Evolutionary conservation across 495 filamentous ascomycete genomes (phyloP).

Genomic region (Apiosordaria backusii): DNA sequence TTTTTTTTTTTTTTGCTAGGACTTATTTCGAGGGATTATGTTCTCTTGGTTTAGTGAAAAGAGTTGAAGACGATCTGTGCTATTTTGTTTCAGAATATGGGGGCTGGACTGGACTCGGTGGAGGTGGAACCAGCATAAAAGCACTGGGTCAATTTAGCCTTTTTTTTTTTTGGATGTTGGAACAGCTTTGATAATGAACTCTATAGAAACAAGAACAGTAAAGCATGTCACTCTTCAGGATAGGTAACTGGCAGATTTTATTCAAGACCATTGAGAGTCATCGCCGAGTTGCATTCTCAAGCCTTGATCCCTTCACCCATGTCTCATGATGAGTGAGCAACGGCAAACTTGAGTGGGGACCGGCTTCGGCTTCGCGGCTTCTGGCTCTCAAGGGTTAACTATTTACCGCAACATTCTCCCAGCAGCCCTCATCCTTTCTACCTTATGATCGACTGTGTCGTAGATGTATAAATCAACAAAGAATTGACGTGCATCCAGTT

Average conservation of each 20-base stretch:
- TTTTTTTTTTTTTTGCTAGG: no score
- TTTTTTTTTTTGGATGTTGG: neutral
- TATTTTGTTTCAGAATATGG: neutral
- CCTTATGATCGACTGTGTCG: no score
- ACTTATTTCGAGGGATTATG: neutral
- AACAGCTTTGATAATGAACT: neutral
- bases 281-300: neutral
- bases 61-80: neutral
- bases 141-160: neutral
- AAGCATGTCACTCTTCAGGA: no score
- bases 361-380: neutral
- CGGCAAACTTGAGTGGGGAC: neutral
- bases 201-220: neutral
- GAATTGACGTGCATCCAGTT: no score
- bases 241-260: no score
- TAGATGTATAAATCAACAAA: no score
- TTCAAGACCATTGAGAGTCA: no score
- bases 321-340: neutral
- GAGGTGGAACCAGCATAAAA: neutral
- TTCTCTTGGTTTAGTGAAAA: neutral
- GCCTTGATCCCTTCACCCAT: neutral
- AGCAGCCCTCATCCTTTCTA: no score
- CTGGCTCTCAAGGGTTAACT: neutral
- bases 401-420: neutral
- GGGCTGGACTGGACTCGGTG: neutral